Conservation (phyloP, 331 rosid genomes). For the Quercus phellos region DNA sequence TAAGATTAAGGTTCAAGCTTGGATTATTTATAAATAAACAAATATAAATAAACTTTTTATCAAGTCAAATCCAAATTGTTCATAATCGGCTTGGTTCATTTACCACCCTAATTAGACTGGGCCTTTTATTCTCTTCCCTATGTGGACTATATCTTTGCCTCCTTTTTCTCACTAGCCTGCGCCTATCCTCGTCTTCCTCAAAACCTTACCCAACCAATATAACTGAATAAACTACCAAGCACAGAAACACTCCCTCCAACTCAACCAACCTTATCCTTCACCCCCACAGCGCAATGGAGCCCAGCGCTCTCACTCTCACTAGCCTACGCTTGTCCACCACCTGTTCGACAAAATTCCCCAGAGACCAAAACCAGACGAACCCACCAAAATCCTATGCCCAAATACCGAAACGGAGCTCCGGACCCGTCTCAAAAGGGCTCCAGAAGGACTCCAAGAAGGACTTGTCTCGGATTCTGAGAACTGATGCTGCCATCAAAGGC, state of each 20-base stretch:
- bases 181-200: not conserved
- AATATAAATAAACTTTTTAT: too few species aligned
- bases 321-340: conserved; percentile 13
- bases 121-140: too few species aligned
- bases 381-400: conserved; percentile 13
- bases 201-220: not conserved
- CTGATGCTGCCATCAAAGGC: conserved; percentile 67
- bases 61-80: too few species aligned
- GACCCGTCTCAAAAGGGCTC: conserved; percentile 27
- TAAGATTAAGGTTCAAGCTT: too few species aligned
- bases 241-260: too few species aligned
- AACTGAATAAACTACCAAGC: too few species aligned
- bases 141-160: not conserved
- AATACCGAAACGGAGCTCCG: conserved; percentile 41
- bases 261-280: not conserved
- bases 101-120: too few species aligned
- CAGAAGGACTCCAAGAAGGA: conserved; percentile 56
- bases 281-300: conserved; percentile 33
- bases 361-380: not conserved
- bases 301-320: conserved; percentile 7
- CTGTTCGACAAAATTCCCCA: conserved; percentile 22
- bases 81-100: too few species aligned
- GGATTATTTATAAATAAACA: too few species aligned
- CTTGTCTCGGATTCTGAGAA: conserved; percentile 71
- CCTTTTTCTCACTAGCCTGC: not conserved